Conservation (phyloP, 2,329 filamentous ascomycete genomes). For the Bipolaris oryzae region DNA sequence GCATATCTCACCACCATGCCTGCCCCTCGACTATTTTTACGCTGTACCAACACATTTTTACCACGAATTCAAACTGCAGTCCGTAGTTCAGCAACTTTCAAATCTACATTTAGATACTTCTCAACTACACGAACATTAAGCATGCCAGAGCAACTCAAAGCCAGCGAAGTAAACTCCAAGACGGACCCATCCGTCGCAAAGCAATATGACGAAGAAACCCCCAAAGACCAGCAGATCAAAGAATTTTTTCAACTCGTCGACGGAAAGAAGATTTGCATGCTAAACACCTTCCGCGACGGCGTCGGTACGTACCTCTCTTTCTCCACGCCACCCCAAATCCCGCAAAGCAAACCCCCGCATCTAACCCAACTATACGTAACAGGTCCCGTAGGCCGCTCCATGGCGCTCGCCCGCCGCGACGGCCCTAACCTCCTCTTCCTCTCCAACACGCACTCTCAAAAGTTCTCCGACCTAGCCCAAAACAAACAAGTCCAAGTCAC, state of each 20-base stretch:
- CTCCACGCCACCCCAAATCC: too few relatives aligned
- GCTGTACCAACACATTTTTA: slow-evolving; percentile 10
- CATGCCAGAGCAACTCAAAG: slow-evolving; percentile 54
- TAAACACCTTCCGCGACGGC: slow-evolving; percentile 51
- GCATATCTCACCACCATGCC: slow-evolving; percentile 19
- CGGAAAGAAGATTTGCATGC: slow-evolving; percentile 52
- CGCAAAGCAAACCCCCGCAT: too few relatives aligned
- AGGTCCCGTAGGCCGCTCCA: slow-evolving; percentile 54
- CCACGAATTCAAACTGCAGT: slow-evolving; percentile 10
- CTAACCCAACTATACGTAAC: too few relatives aligned
- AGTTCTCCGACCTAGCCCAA: slow-evolving; percentile 54
- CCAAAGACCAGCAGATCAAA: slow-evolving; percentile 54
- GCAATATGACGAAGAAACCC: slow-evolving; percentile 55
- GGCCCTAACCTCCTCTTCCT: slow-evolving; percentile 60
- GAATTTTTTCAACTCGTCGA: slow-evolving; percentile 57
- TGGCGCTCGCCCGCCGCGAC: slow-evolving; percentile 62
- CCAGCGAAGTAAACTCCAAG: slow-evolving; percentile 50
- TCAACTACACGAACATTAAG: slow-evolving; percentile 35
- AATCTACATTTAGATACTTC: slow-evolving; percentile 20
- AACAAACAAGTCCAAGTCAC: slow-evolving; percentile 53
- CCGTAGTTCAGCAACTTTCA: not conserved
- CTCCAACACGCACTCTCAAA: slow-evolving; percentile 55
- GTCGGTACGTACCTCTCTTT: slow-evolving; percentile 38
- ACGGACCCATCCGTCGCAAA: slow-evolving; percentile 57
- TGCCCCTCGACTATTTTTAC: slow-evolving; percentile 25